Evolutionary conservation across 805 yeast genomes (phyloP).

Genomic region (Blastobotrys parvus): DNA sequence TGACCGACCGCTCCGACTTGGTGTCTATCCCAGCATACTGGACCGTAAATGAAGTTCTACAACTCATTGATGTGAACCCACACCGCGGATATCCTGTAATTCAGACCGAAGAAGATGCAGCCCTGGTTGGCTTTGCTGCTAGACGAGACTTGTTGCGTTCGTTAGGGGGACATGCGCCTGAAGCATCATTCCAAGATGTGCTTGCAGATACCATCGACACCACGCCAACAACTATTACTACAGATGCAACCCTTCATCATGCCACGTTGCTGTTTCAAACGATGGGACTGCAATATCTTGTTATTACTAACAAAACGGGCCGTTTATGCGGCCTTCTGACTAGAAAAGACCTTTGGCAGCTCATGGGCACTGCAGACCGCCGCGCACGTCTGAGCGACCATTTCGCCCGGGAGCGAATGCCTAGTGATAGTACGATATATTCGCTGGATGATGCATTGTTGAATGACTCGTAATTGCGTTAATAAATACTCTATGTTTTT

Average conservation of each 20-base stretch:
- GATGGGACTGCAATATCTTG: slow-evolving; percentile 30
- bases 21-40: slow-evolving; percentile 28
- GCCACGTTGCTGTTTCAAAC: slow-evolving; percentile 33
- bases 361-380: not conserved
- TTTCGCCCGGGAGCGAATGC: not conserved
- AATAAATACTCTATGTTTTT: no score
- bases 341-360: slow-evolving; percentile 24
- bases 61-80: slow-evolving; percentile 13
- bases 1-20: slow-evolving; percentile 30
- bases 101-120: slow-evolving; percentile 27
- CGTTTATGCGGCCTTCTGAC: slow-evolving; percentile 32
- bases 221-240: slow-evolving; percentile 25
- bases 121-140: slow-evolving; percentile 37
- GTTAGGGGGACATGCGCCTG: slow-evolving; percentile 8
- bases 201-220: not conserved
- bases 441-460: not conserved
- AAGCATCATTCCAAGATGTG: no score
- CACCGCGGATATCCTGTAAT: slow-evolving; percentile 40
- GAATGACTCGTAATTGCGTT: no score
- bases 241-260: slow-evolving; percentile 28
- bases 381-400: not conserved
- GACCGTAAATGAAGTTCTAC: slow-evolving; percentile 25
- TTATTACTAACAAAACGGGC: slow-evolving; percentile 24
- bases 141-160: slow-evolving; percentile 31
- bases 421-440: not conserved